phyloP scores from a whole-genome alignment of 305 asterid species.

The Fraxinus sp. region DNA sequence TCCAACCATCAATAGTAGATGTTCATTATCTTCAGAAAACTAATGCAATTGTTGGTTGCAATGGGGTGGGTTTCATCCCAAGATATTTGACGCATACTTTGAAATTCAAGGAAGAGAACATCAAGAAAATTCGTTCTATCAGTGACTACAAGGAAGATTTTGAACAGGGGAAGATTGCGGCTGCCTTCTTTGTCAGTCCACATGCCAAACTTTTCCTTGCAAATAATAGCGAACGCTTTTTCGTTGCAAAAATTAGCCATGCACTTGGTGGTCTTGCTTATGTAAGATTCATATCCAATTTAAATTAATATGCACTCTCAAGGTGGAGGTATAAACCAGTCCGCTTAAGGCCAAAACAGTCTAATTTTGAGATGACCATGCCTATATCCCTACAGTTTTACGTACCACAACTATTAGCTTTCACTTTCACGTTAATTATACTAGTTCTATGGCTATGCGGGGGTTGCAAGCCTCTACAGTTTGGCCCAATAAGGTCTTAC shows the following conservation, averaged over 20 bases:
- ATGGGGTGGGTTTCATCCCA: constrained; percentile 45
- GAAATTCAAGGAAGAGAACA: constrained; percentile 40
- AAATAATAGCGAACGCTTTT: constrained; percentile 50
- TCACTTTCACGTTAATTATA: not conserved
- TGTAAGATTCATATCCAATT: constrained; percentile 37
- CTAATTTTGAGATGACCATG: not conserved
- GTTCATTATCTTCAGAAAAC: not conserved
- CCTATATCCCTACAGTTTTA: not conserved
- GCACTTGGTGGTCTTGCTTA: constrained; percentile 73
- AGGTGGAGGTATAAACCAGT: not conserved
- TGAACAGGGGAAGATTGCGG: constrained; percentile 44
- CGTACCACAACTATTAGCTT: not conserved
- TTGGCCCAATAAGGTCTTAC: not conserved
- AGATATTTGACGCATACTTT: constrained; percentile 38
- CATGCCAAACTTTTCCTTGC: constrained; percentile 68
- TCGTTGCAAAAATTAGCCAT: constrained; percentile 38
- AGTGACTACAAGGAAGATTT: constrained; percentile 50
- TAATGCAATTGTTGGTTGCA: constrained; percentile 13
- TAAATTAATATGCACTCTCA: not conserved
- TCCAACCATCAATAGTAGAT: not conserved
- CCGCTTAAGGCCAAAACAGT: not conserved
- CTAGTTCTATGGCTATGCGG: not conserved
- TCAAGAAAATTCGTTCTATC: constrained; percentile 35
- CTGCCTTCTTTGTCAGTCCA: constrained; percentile 64
- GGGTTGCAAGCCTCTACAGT: not conserved